Percentiles rank a stretch among this genome's conserved stretches.
These are phyloP conservation scores for Trypanosoma cruzi DNA, from an alignment of 208 protist genomes.

Conservation along the genomic window DNA sequence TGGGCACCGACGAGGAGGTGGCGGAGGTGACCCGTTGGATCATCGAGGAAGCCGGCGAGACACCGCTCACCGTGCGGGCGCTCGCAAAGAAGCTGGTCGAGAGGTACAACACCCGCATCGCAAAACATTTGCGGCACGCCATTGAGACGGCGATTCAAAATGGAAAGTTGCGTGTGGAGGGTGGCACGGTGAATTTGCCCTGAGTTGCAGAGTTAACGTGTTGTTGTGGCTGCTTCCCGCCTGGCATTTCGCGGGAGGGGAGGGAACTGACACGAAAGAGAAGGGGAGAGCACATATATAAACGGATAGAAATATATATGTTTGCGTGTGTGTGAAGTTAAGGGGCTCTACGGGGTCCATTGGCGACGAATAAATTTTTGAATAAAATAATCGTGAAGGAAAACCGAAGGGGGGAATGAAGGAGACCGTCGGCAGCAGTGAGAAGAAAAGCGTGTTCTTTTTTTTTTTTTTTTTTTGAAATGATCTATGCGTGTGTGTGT, in stretches of 20 bases:
- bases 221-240: constrained; percentile 26
- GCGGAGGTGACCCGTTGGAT: constrained; percentile 23
- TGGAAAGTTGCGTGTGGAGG: constrained; percentile 40
- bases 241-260: not conserved
- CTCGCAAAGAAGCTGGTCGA: constrained; percentile 55
- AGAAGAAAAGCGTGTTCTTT: too few relatives aligned
- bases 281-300: not conserved
- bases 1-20: constrained; percentile 56
- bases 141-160: constrained; percentile 41
- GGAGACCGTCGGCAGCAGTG: too few relatives aligned
- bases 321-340: too few relatives aligned
- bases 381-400: too few relatives aligned
- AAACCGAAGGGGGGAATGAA: too few relatives aligned
- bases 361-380: too few relatives aligned
- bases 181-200: constrained; percentile 35
- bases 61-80: constrained; percentile 40
- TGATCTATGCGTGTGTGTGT: too few relatives aligned
- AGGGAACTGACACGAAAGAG: not conserved
- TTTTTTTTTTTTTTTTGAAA: too few relatives aligned
- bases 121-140: constrained; percentile 51
- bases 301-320: not conserved
- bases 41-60: constrained; percentile 23
- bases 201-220: not conserved
- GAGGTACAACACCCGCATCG: constrained; percentile 63
- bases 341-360: too few relatives aligned